Base-by-base conservation (phyloP, 345 rosid species). In the Carallia pectinifolia region DNA sequence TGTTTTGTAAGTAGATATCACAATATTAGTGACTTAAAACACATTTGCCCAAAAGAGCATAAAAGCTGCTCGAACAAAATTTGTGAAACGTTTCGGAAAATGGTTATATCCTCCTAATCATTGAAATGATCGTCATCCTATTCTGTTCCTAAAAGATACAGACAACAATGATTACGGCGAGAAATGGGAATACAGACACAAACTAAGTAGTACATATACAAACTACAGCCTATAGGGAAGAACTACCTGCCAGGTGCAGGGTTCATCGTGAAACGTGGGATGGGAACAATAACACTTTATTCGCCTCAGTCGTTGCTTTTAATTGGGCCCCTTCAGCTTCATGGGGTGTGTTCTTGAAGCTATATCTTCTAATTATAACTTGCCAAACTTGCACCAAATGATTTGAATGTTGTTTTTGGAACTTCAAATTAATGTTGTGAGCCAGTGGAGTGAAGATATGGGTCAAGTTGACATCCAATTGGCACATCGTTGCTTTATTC, bases 251-350 rank as follows among this genome's bases (percentile, higher is more conserved):
- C 67, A 74, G 66, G 38, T 23, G 50, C 58, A 69, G 31, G 31
- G 39, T 53, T 69, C 56, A 69, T 47, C 75, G 53, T 39, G 70
- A 66, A 56, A 76, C 70, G 53, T 67, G 62, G 65, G 67, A 60
- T 67, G 62, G 65, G 67, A 60, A 27, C 54, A 44, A 69, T 5
- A 33, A 13, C 64, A 50, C 64, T 72, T 59, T 74, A 61, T 61
- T 73, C 76, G 39, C 67, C 62, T 61, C 36, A 30, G 48, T 44
- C 39, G n/a, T 50, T 31, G 61, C 75, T 18, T 18, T 56, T 56
- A 27, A 8, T 56, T 58, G 75, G 75, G 65, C 65, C 75, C 64
- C 48, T 15, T 2, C 2, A n/a, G 0, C 4, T 13, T 4, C 38
- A n/a, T 30, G 39, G 63, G 48, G 62, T 53, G 76, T 73, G 58